A percentile compares a stretch with the other conserved stretches of the same genome.
Conservation (phyloP, 306 rosid genomes). For the Hippophae tibetana region DNA sequence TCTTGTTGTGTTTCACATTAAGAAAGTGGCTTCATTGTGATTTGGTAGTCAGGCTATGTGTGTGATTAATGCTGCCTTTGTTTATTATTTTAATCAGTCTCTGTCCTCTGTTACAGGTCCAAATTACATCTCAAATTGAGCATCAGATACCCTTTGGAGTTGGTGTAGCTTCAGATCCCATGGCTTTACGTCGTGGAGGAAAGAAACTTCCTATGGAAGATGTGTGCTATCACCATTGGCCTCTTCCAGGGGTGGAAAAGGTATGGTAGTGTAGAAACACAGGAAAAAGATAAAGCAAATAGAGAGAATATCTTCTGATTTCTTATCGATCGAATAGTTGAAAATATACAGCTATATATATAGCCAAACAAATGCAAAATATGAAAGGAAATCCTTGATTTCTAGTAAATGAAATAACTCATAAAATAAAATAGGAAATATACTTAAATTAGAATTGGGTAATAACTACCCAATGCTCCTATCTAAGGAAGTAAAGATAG, state of each 20-base stretch:
- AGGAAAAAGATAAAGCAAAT: no score
- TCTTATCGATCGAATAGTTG: no score
- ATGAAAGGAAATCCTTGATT: no score
- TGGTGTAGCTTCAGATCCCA: conserved; percentile 93
- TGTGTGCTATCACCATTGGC: conserved; percentile 86
- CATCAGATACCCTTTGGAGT: conserved; percentile 67
- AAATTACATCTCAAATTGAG: conserved; percentile 45
- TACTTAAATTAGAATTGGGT: no score
- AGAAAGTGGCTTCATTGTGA: conserved; percentile 7
- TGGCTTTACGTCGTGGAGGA: conserved; percentile 93
- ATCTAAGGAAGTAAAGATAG: no score
- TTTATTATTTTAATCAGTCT: conserved; percentile 9
- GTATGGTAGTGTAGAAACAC: conserved; percentile 25
- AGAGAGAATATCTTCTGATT: no score
- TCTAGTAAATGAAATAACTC: no score
- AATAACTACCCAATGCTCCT: no score
- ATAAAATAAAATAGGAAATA: no score
- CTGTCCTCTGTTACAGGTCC: conserved; percentile 49
- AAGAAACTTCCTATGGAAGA: conserved; percentile 94
- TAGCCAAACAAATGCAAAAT: no score
- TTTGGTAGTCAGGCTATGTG: conserved; percentile 15
- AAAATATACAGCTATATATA: no score
- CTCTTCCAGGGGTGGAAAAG: conserved; percentile 88
- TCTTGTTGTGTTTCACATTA: conserved; percentile 9
- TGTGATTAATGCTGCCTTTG: conserved; percentile 7